Base-by-base conservation (phyloP, 805 yeast genomes). In the Metschnikowia drakensbergensis region DNA sequence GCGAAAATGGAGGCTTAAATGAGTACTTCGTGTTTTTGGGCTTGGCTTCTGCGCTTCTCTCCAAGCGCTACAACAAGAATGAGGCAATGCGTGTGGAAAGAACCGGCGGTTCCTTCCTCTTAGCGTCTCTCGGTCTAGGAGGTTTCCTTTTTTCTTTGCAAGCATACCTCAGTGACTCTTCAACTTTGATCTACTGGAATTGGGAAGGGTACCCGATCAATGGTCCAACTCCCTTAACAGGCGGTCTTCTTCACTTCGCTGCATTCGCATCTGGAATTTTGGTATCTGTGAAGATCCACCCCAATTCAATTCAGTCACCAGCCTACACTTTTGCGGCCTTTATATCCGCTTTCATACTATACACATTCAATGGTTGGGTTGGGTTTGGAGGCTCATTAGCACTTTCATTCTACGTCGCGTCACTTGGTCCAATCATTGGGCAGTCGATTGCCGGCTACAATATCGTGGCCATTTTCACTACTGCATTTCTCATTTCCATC, bases 181-280 rank as follows among this genome's bases (percentile, higher is more conserved):
- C 96, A 2, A 86, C 94, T 7, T 75, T 92, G 37, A 86, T 88
- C n/a, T 74, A 84, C 41, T 94, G 97, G 97, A 81, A 83, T n/a
- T 94, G 98, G 98, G 86, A 84, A 52, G 99, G 99, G 1, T 92
- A 77, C 64, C 96, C 96, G 37, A 73, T 88, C n/a, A 69, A 71
- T 3, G 95, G 96, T 0, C 97, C 97, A 8, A 76, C 86, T 3
- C 95, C 97, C 9, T 81, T 90, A 39, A 89, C 96, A 29, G 89
- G 88, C 56, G 92, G 95, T 42, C 77, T 84, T 6, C 52, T 86
- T 27, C 79, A 88, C 26, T 76, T 91, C 51, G 61, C 70, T 8
- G 78, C 81, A 5, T 75, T 86, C 74, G 65, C 79, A 9, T 43
- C 75, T 3, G 96, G 96, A 37, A 67, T 56, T 10, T 25, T 68